phyloP scores from a whole-genome alignment of 345 rosid species.

The Populus nigra region DNA sequence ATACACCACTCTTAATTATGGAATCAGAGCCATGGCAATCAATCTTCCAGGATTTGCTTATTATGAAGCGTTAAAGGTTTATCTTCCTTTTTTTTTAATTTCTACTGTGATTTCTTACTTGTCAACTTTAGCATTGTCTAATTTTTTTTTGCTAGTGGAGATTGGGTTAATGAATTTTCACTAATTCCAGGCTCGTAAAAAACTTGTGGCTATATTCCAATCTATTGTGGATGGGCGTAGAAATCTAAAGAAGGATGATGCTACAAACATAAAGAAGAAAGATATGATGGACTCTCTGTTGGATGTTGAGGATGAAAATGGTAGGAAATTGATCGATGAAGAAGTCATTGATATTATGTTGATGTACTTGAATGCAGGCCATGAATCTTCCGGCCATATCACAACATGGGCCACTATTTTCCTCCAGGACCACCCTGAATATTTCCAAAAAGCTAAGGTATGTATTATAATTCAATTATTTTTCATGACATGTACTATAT shows the following conservation, averaged over 20 bases:
- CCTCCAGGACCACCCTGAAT: constrained; percentile 23
- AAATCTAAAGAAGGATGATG: constrained; percentile 25
- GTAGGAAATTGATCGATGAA: constrained; percentile 21
- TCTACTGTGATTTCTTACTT: background rate
- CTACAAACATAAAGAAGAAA: constrained; percentile 19
- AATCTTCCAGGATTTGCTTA: constrained; percentile 86
- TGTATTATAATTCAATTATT: background rate
- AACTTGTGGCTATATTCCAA: constrained; percentile 57
- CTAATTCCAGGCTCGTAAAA: constrained; percentile 61
- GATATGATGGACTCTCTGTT: constrained; percentile 33
- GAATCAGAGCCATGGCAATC: constrained; percentile 85
- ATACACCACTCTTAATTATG: constrained; percentile 67
- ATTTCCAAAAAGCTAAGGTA: constrained; percentile 33
- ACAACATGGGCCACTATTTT: constrained; percentile 28
- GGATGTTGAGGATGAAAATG: constrained; percentile 37
- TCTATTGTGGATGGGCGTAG: constrained; percentile 54
- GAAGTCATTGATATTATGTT: constrained; percentile 30
- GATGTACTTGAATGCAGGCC: constrained; percentile 33
- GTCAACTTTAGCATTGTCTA: too few species aligned
- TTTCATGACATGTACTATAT: too few species aligned
- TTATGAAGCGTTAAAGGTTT: constrained; percentile 74
- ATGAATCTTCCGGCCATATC: constrained; percentile 30
- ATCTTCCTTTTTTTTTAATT: background rate
- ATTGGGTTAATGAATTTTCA: too few species aligned
- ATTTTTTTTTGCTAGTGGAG: too few species aligned